Conservation (phyloP, 192 early-diverging fungal species). For the Dimargaris cristalligena region DNA sequence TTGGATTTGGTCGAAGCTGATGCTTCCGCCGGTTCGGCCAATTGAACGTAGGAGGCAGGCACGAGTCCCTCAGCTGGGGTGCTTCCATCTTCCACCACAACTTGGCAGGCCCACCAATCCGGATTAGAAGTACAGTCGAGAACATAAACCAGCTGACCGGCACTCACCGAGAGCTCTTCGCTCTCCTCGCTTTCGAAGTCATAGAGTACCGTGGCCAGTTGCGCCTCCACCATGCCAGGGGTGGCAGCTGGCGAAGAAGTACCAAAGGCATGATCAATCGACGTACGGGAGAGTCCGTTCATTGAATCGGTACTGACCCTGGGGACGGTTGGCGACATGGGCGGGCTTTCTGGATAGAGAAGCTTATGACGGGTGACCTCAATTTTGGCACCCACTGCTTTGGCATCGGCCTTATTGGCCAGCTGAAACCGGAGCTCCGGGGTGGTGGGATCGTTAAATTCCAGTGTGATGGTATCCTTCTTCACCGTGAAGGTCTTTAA, state of each 20-base stretch:
- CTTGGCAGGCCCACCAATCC: slow-evolving; percentile 79
- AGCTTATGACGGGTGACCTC: slow-evolving; percentile 36
- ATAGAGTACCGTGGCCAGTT: slow-evolving; percentile 43
- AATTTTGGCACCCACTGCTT: slow-evolving; percentile 44
- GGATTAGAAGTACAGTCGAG: slow-evolving; percentile 61
- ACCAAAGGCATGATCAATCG: not conserved
- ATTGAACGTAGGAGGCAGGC: slow-evolving; percentile 64
- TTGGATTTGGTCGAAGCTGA: not conserved
- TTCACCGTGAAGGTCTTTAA: slow-evolving; percentile 42
- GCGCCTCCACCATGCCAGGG: slow-evolving; percentile 10
- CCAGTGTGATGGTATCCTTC: slow-evolving; percentile 41
- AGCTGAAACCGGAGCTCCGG: slow-evolving; percentile 45
- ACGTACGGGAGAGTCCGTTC: not conserved
- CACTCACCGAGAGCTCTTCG: slow-evolving; percentile 74
- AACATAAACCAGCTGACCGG: slow-evolving; percentile 70
- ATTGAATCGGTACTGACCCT: not conserved
- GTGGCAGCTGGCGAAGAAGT: not conserved
- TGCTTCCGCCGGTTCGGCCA: slow-evolving; percentile 5
- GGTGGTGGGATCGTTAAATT: slow-evolving; percentile 34
- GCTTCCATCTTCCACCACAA: slow-evolving; percentile 31
- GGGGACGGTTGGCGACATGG: not conserved
- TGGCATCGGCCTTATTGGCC: slow-evolving; percentile 42
- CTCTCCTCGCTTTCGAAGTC: slow-evolving; percentile 66
- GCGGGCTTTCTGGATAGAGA: slow-evolving; percentile 12
- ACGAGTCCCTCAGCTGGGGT: slow-evolving; percentile 54